Evolutionary conservation across 169 alveolate genomes (phyloP).

Genomic region (Cryptosporidium sp.): DNA sequence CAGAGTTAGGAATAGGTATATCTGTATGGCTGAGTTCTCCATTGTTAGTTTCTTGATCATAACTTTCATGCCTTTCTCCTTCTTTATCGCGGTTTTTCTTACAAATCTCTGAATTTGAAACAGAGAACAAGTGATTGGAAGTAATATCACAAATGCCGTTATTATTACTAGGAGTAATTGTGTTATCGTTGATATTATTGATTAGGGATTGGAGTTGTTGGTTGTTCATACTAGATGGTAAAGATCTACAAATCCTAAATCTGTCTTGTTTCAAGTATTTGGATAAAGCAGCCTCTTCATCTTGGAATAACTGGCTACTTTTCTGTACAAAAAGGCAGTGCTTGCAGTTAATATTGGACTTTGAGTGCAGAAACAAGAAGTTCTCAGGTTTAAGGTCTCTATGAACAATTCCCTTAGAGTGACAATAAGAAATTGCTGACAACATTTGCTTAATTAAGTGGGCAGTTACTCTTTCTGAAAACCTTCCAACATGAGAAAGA

Average conservation of each 20-base stretch:
- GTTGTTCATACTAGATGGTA: constrained; percentile 38
- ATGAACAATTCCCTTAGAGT: constrained; percentile 83
- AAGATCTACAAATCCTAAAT: constrained; percentile 30
- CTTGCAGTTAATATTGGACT: constrained; percentile 16
- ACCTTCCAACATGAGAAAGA: constrained; percentile 76
- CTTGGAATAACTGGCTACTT: not conserved
- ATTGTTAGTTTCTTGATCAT: not conserved
- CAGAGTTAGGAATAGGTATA: constrained; percentile 3
- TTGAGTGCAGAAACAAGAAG: constrained; percentile 79
- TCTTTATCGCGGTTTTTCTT: not conserved
- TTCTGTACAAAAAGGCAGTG: constrained; percentile 40
- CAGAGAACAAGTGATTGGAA: not conserved
- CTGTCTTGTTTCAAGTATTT: constrained; percentile 4
- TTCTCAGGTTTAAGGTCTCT: constrained; percentile 89
- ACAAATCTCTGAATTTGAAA: not conserved
- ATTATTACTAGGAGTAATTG: not conserved
- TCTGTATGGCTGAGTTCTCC: not conserved
- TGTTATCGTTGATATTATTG: not conserved
- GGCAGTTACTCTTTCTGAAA: constrained; percentile 86
- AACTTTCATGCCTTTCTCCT: not conserved
- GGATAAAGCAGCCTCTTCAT: not conserved
- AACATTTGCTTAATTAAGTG: constrained; percentile 82
- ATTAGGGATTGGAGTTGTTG: constrained; percentile 12
- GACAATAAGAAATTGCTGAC: constrained; percentile 84
- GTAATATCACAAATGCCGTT: too few relatives aligned